Evolutionary conservation across 1,139 yeast genomes (phyloP), one percentile per base, ranked within the genome.

Genomic region (Taphrina populina): DNA sequence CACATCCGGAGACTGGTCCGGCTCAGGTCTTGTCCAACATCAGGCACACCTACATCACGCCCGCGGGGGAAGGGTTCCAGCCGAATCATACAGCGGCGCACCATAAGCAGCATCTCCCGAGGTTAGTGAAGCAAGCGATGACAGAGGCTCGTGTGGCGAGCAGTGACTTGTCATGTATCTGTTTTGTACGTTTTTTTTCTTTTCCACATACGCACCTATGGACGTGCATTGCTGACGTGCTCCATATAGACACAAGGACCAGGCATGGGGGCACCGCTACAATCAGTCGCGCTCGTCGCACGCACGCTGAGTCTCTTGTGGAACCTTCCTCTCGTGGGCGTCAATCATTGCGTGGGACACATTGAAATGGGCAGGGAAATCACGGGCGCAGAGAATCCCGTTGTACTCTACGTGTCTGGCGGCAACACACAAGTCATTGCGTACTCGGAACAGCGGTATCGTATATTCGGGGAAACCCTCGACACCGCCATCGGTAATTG

Each of bases 341-440:
- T 94, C 0, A 94, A 92, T 65, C 98, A 92, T 69, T 92, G 99
- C 70, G 82, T 92, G 23, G 99, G 98, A 0, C 98, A 92, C 69
- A 92, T 92, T 59, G 99, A 94, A 68, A 92, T 92, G 99, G 99
- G 99, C 2, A 73, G 99, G 61, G 98, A 92, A 66, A 90, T 92
- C 65, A 92, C 99, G 0, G 95, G 95, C 3, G 97, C 98, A 0
- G 77, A 77, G 23, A 90, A 94, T 66, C 98, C 98, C 0, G 97
- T 92, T 51, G 98, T 92, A 11, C 74, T 92, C 52, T 92, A 92
- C 65, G 99, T 92, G 3, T 86, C 96, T 68, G 99, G 99, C 23
- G 98, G 99, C 39, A 92, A 92, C 69, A 94, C 99, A 3, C 99
- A 92, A 69, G 95, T 94, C 30, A 94, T 92, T 69, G 98, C 98